These are phyloP conservation scores for Salix brachista DNA, from an alignment of 345 rosid genomes.

Conservation along the genomic window DNA sequence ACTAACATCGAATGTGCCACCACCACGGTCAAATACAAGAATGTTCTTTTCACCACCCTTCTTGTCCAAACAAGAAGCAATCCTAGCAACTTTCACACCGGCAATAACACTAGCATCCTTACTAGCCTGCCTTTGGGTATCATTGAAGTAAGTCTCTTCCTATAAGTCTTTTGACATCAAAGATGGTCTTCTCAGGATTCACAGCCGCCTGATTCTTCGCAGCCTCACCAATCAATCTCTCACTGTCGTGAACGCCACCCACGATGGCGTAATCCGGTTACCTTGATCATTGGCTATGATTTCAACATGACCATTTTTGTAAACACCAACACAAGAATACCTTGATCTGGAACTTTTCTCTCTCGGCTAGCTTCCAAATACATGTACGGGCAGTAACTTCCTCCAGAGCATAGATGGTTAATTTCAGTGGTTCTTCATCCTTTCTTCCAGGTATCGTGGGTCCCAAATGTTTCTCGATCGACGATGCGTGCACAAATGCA, in stretches of 20 bases:
- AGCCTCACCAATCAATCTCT: constrained; percentile 95
- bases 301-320: constrained; percentile 93
- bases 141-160: constrained; percentile 33
- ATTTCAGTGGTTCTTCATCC: no score
- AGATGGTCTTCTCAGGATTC: constrained; percentile 25
- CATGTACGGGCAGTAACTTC: no score
- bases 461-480: no score
- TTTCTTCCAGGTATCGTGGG: no score
- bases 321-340: constrained; percentile 95
- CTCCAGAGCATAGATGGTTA: no score
- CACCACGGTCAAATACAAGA: constrained; percentile 26
- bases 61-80: constrained; percentile 28
- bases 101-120: constrained; percentile 26
- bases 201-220: constrained; percentile 37
- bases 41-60: constrained; percentile 26
- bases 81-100: constrained; percentile 23
- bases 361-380: no score
- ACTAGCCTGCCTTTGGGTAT: constrained; percentile 28
- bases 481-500: no score
- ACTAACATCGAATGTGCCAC: constrained; percentile 27
- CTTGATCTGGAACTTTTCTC: no score
- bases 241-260: constrained; percentile 95
- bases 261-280: constrained; percentile 95
- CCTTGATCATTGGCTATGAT: constrained; percentile 99
- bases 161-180: constrained; percentile 27